Percentiles rank a stretch among this genome's conserved stretches.
phyloP scores from a whole-genome alignment of 1,284 basidiomycete species.

The Puccinia novopanici region DNA sequence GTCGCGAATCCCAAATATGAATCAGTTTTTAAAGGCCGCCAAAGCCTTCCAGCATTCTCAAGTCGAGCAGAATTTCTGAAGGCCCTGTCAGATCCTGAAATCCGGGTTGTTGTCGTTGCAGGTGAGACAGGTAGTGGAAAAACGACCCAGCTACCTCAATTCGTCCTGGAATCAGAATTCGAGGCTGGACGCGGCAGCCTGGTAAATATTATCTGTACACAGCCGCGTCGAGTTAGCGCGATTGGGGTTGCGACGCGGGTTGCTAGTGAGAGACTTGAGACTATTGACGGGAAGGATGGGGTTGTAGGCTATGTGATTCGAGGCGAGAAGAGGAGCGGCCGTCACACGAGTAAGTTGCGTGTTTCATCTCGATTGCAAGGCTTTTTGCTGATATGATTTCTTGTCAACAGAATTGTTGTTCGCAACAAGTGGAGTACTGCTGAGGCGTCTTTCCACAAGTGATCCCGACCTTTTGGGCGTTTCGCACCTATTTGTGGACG shows the following conservation, averaged over 20 bases:
- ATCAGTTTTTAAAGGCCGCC: slow-evolving; percentile 66
- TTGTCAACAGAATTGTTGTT: slow-evolving; percentile 68
- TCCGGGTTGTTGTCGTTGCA: slow-evolving; percentile 76
- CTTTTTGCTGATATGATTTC: not conserved
- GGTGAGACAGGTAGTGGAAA: slow-evolving; percentile 87
- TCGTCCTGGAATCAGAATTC: slow-evolving; percentile 80
- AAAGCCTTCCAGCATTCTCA: slow-evolving; percentile 74
- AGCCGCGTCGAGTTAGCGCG: slow-evolving; percentile 85
- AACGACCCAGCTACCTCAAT: slow-evolving; percentile 78
- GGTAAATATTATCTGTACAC: slow-evolving; percentile 81
- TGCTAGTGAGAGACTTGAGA: slow-evolving; percentile 78
- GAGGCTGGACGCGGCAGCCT: slow-evolving; percentile 66
- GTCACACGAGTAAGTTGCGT: slow-evolving; percentile 63
- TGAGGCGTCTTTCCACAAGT: slow-evolving; percentile 71
- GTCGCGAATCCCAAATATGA: slow-evolving; percentile 64
- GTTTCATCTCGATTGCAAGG: not conserved
- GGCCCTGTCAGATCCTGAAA: slow-evolving; percentile 63
- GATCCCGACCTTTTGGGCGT: slow-evolving; percentile 73
- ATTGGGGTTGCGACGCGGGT: slow-evolving; percentile 86
- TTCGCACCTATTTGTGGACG: slow-evolving; percentile 86
- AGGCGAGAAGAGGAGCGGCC: slow-evolving; percentile 75
- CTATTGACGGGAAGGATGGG: slow-evolving; percentile 64
- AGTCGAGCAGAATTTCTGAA: slow-evolving; percentile 69
- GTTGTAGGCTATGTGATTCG: slow-evolving; percentile 87
- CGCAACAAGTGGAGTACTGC: slow-evolving; percentile 87